These are phyloP conservation scores for Globisporangium carolinianum DNA, from an alignment of 352 stramenopile genomes.

Conservation along the genomic window DNA sequence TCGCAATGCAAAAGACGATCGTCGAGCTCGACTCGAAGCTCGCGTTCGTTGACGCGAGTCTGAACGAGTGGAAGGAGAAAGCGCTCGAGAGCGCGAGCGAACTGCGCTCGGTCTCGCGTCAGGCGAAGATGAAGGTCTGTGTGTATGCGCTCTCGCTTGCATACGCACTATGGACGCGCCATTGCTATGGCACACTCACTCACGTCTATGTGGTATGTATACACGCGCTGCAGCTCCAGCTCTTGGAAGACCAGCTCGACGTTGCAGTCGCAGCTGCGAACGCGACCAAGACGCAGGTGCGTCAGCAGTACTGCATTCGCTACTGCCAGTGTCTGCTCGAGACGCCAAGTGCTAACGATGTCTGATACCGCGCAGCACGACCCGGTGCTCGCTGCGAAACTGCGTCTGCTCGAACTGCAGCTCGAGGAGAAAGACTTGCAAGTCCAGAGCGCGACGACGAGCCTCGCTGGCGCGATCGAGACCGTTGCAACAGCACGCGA, in stretches of 20 bases:
- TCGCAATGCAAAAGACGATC: conserved; percentile 58
- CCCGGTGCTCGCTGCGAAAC: conserved; percentile 55
- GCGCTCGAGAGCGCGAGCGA: conserved; percentile 47
- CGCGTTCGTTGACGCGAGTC: conserved; percentile 47
- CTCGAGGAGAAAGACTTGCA: conserved; percentile 57
- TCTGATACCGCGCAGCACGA: conserved; percentile 29
- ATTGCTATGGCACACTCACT: too few relatives aligned
- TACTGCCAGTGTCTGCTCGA: background rate
- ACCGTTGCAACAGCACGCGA: conserved; percentile 43
- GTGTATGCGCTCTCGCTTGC: too few relatives aligned
- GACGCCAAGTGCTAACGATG: background rate
- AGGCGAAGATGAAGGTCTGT: conserved; percentile 50
- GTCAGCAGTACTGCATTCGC: background rate
- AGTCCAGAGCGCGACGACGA: conserved; percentile 33
- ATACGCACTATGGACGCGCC: too few relatives aligned
- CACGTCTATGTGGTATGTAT: background rate
- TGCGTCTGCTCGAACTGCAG: conserved; percentile 55
- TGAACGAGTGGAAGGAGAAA: conserved; percentile 71
- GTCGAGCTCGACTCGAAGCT: conserved; percentile 69
- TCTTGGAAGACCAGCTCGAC: conserved; percentile 58
- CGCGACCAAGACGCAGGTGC: conserved; percentile 8
- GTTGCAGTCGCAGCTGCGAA: conserved; percentile 28
- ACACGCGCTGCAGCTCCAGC: conserved; percentile 30
- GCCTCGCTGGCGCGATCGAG: conserved; percentile 35
- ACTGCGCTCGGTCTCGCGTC: conserved; percentile 27